phyloP scores from a whole-genome alignment of 495 filamentous ascomycete genomes.

The Astrothelium macrocarpum region DNA sequence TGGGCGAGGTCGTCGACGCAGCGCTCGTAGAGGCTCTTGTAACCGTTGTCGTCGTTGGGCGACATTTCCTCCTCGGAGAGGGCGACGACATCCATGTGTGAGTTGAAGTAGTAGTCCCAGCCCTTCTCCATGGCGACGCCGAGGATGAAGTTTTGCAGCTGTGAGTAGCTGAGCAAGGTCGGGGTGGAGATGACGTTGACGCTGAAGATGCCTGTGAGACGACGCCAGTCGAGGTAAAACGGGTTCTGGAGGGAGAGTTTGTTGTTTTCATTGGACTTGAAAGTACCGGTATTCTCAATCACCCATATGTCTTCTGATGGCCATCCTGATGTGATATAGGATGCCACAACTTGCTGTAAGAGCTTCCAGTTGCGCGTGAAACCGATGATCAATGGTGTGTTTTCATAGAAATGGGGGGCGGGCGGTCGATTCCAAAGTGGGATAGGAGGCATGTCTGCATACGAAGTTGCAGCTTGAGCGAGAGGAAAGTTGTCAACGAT shows the following conservation, averaged over 20 bases:
- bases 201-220: slow-evolving; percentile 39
- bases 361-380: slow-evolving; percentile 12
- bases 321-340: slow-evolving; percentile 43
- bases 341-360: slow-evolving; percentile 8
- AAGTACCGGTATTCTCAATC: slow-evolving; percentile 54
- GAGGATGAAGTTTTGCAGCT: slow-evolving; percentile 55
- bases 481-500: slow-evolving; percentile 12
- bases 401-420: slow-evolving; percentile 6
- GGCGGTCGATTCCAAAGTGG: slow-evolving; percentile 12
- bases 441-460: slow-evolving; percentile 8
- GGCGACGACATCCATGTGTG: slow-evolving; percentile 48
- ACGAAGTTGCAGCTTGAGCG: neutral
- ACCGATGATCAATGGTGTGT: slow-evolving; percentile 11
- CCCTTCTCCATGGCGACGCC: slow-evolving; percentile 35
- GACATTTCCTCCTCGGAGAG: slow-evolving; percentile 41
- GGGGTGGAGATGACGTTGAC: slow-evolving; percentile 51
- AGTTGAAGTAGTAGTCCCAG: slow-evolving; percentile 52
- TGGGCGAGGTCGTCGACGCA: slow-evolving; percentile 36
- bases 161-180: slow-evolving; percentile 50
- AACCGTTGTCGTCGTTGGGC: slow-evolving; percentile 31
- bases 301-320: slow-evolving; percentile 51
- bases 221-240: slow-evolving; percentile 50
- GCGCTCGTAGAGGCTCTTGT: slow-evolving; percentile 44
- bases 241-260: slow-evolving; percentile 49
- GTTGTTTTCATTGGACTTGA: slow-evolving; percentile 44